Conservation (phyloP, 1,284 basidiomycete genomes). For the Stygiomarasmius scandens region DNA sequence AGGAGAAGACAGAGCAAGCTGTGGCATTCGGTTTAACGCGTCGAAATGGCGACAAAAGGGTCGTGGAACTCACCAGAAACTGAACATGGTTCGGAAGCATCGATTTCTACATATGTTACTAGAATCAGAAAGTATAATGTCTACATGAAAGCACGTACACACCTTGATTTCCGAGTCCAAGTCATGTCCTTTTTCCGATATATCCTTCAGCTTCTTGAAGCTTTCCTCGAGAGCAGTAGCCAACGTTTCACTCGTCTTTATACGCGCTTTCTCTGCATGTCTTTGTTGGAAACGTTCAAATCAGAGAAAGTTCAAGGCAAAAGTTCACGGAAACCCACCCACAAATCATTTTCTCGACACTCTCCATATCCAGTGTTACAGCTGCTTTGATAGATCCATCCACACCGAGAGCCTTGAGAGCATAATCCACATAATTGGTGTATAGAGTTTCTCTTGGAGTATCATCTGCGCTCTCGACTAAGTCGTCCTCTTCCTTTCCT, state of each 20-base stretch:
- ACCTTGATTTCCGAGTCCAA: constrained; percentile 70
- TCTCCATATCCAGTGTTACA: constrained; percentile 54
- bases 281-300: constrained; percentile 34
- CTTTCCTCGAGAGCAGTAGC: constrained; percentile 59
- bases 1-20: constrained; percentile 61
- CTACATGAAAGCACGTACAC: constrained; percentile 11
- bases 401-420: constrained; percentile 41
- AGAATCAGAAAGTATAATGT: not conserved
- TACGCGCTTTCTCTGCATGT: constrained; percentile 66
- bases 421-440: constrained; percentile 54
- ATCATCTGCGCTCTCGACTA: constrained; percentile 43
- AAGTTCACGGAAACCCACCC: constrained; percentile 44
- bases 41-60: not conserved
- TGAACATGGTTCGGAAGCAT: constrained; percentile 71
- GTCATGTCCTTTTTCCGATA: constrained; percentile 51
- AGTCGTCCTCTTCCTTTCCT: not conserved
- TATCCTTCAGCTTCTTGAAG: constrained; percentile 50
- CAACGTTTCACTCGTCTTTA: constrained; percentile 61
- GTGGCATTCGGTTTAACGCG: not conserved
- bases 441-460: constrained; percentile 44
- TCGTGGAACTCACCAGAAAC: constrained; percentile 54
- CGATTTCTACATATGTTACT: constrained; percentile 42
- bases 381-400: constrained; percentile 54
- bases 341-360: constrained; percentile 57
- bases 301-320: not conserved